phyloP scores from a whole-genome alignment of 768 basidiomycete genomes.

The Boletus sp. region DNA sequence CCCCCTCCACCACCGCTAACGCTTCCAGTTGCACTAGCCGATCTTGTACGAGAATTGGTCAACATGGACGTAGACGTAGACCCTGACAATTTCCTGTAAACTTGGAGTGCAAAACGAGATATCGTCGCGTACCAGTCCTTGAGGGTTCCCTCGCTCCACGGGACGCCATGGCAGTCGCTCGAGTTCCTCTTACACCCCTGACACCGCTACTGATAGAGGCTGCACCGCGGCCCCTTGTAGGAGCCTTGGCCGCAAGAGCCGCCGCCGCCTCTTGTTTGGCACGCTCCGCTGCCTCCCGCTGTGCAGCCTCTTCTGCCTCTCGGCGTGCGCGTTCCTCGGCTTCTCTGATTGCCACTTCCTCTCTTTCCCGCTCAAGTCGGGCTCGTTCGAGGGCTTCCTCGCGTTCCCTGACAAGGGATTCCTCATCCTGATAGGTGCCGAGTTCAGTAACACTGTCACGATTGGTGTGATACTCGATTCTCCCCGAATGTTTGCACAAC shows the following conservation, averaged over 20 bases:
- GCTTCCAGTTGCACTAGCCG: conserved; percentile 29
- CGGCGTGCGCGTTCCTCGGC: conserved; percentile 35
- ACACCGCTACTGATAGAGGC: conserved; percentile 52
- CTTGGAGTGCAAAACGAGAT: not conserved
- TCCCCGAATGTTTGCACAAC: not conserved
- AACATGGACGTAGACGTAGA: conserved; percentile 12
- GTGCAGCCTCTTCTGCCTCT: conserved; percentile 34
- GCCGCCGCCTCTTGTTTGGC: conserved; percentile 46
- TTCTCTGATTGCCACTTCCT: conserved; percentile 39
- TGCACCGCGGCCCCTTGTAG: conserved; percentile 44
- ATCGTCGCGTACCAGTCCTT: conserved; percentile 35
- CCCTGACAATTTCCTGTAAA: conserved; percentile 13
- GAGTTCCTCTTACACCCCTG: conserved; percentile 70
- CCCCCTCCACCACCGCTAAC: conserved; percentile 17
- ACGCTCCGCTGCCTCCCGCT: conserved; percentile 48
- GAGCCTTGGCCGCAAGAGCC: conserved; percentile 32
- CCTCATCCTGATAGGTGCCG: conserved; percentile 52
- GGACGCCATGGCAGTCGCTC: conserved; percentile 41
- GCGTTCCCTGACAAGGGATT: conserved; percentile 45
- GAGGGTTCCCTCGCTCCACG: conserved; percentile 46
- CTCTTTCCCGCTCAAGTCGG: conserved; percentile 36
- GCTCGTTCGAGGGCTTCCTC: conserved; percentile 30
- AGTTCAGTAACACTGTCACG: not conserved
- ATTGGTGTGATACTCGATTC: not conserved
- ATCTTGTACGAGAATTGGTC: conserved; percentile 21